phyloP scores from a whole-genome alignment of 768 basidiomycete species.

The Tephrocybe sp. region DNA sequence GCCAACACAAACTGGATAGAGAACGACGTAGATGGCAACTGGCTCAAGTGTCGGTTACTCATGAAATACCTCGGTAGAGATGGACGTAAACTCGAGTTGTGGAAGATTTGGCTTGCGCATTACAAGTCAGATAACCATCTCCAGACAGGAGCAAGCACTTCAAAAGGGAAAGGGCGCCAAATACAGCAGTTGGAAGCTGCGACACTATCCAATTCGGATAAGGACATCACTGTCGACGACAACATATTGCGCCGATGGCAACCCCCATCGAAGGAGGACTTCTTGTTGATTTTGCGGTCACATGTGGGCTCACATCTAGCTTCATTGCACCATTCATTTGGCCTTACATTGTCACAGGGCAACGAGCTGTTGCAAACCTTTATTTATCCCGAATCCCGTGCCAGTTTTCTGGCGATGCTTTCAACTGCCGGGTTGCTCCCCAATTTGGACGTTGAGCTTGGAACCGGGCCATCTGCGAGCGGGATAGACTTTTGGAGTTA shows the following conservation, averaged over 20 bases:
- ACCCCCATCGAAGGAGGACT: constrained; percentile 36
- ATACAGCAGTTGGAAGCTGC: constrained; percentile 52
- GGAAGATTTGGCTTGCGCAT: constrained; percentile 63
- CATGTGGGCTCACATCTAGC: constrained; percentile 48
- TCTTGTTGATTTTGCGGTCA: constrained; percentile 51
- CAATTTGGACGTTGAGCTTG: constrained; percentile 31
- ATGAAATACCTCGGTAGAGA: constrained; percentile 60
- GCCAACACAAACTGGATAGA: constrained; percentile 55
- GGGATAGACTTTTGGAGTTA: constrained; percentile 76
- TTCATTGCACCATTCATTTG: no score
- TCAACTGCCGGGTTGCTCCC: constrained; percentile 42
- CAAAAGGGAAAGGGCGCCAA: constrained; percentile 34
- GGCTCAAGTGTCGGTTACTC: constrained; percentile 53
- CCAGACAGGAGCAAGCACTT: constrained; percentile 15
- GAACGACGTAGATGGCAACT: constrained; percentile 50
- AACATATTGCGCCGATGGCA: constrained; percentile 19
- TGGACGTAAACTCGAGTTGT: constrained; percentile 74
- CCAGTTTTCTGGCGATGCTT: constrained; percentile 59
- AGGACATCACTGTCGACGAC: constrained; percentile 24
- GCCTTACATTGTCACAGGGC: constrained; percentile 45
- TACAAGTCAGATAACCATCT: constrained; percentile 31
- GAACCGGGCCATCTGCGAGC: constrained; percentile 28
- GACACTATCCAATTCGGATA: constrained; percentile 21
- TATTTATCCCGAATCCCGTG: constrained; percentile 76
- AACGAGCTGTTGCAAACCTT: constrained; percentile 56